Evolutionary conservation across 768 basidiomycete genomes (phyloP).

Genomic region (Exidia glandulosa): DNA sequence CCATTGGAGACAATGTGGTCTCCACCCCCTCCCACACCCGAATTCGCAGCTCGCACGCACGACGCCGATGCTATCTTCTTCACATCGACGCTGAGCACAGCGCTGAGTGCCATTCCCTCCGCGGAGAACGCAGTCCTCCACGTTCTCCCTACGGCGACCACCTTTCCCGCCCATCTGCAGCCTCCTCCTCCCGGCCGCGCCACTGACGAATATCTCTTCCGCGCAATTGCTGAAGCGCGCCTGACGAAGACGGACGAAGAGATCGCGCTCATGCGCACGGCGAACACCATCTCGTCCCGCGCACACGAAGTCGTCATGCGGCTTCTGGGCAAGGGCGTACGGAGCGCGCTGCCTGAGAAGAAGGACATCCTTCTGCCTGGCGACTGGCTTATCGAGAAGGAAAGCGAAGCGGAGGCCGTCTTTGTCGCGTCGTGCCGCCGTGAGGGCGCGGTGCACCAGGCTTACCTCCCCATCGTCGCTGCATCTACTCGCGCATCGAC

Average conservation of each 20-base stretch:
- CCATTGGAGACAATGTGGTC: conserved; percentile 80
- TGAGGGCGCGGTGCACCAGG: conserved; percentile 77
- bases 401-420: conserved; percentile 88
- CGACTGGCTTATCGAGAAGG: conserved; percentile 86
- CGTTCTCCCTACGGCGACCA: conserved; percentile 37
- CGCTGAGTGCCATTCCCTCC: conserved; percentile 26
- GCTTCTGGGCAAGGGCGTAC: conserved; percentile 66
- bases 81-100: conserved; percentile 36
- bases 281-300: conserved; percentile 76
- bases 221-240: conserved; percentile 71
- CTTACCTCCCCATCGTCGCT: conserved; percentile 89
- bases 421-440: conserved; percentile 85
- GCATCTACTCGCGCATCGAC: conserved; percentile 79
- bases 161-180: conserved; percentile 18
- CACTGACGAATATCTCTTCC: conserved; percentile 54
- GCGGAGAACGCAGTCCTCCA: conserved; percentile 41
- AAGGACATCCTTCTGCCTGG: conserved; percentile 44
- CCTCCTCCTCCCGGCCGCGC: conserved; percentile 10
- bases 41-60: conserved; percentile 44
- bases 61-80: conserved; percentile 32
- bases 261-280: conserved; percentile 62
- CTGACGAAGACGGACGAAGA: conserved; percentile 69
- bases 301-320: conserved; percentile 93
- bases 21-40: conserved; percentile 62
- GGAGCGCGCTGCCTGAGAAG: conserved; percentile 32